Percentiles rank a stretch among this genome's conserved stretches.
phyloP scores from a whole-genome alignment of 148 eudicot genomes.

The Persicaria maculosa region DNA sequence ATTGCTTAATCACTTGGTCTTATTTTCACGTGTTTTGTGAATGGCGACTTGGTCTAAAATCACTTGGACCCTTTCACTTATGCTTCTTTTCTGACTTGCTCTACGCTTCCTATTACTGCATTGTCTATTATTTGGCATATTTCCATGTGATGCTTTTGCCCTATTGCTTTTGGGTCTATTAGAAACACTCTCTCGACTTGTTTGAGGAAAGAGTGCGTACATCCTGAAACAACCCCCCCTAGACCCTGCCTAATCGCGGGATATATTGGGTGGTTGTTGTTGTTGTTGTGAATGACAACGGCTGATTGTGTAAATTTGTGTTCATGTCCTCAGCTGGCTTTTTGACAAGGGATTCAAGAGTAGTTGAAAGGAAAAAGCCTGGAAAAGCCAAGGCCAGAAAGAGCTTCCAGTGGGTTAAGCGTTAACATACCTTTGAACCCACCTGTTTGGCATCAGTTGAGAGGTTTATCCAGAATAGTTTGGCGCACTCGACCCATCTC shows the following conservation, averaged over 20 bases:
- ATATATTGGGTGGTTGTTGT: too few relatives aligned
- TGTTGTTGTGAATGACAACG: background rate
- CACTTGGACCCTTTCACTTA: too few relatives aligned
- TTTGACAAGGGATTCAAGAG: slow-evolving; percentile 81
- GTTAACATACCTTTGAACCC: slow-evolving; percentile 24
- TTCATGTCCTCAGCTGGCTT: slow-evolving; percentile 64
- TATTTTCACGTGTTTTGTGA: background rate
- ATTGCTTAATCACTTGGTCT: background rate
- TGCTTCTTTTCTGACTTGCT: too few relatives aligned
- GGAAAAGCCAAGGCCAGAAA: slow-evolving; percentile 96
- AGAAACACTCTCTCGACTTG: too few relatives aligned
- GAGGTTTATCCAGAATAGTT: background rate
- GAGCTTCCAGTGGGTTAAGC: slow-evolving; percentile 99
- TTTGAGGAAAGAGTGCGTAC: too few relatives aligned
- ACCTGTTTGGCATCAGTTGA: background rate
- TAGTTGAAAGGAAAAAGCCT: slow-evolving; percentile 95
- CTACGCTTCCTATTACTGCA: too few relatives aligned
- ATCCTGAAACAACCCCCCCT: too few relatives aligned
- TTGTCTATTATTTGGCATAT: too few relatives aligned
- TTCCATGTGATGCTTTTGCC: too few relatives aligned
- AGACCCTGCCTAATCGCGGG: too few relatives aligned
- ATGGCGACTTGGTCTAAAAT: background rate
- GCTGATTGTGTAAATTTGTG: background rate
- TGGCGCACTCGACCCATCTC: background rate
- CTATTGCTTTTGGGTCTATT: too few relatives aligned